Conservation (phyloP, 2,329 filamentous ascomycete species). For the Purpureocillium takamizusanense region DNA sequence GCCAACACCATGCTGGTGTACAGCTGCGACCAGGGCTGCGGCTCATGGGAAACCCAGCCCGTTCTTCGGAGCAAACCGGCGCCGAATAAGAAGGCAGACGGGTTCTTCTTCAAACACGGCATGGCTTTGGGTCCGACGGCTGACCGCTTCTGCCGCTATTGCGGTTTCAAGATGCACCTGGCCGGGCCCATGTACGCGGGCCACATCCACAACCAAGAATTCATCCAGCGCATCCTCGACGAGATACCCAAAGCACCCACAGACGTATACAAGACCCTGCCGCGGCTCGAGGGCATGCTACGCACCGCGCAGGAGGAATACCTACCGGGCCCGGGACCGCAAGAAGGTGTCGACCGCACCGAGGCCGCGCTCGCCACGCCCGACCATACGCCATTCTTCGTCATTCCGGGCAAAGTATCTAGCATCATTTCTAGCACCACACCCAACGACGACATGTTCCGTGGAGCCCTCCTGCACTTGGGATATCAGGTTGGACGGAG, state of each 20-base stretch:
- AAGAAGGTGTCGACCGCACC: conserved; percentile 28
- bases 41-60: conserved; percentile 80
- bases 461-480: conserved; percentile 70
- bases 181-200: conserved; percentile 94
- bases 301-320: conserved; percentile 76
- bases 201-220: conserved; percentile 73
- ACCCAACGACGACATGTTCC: conserved; percentile 68
- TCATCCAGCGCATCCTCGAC: conserved; percentile 70
- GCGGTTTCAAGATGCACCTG: conserved; percentile 76
- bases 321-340: conserved; percentile 26
- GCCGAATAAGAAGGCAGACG: conserved; percentile 60
- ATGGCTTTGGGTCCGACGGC: conserved; percentile 63
- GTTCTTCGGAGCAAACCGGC: conserved; percentile 60
- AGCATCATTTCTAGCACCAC: conserved; percentile 72
- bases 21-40: conserved; percentile 83
- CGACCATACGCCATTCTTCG: conserved; percentile 78
- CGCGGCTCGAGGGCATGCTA: conserved; percentile 85
- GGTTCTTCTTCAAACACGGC: conserved; percentile 68
- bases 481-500: conserved; percentile 80
- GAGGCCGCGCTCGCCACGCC: conserved; percentile 49
- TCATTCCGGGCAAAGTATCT: conserved; percentile 65
- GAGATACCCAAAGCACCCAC: conserved; percentile 59
- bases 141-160: conserved; percentile 67
- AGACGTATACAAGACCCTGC: conserved; percentile 67
- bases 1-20: conserved; percentile 91